phyloP scores from a whole-genome alignment of 2,329 filamentous ascomycete genomes.

The Huntiella bhutanensis region DNA sequence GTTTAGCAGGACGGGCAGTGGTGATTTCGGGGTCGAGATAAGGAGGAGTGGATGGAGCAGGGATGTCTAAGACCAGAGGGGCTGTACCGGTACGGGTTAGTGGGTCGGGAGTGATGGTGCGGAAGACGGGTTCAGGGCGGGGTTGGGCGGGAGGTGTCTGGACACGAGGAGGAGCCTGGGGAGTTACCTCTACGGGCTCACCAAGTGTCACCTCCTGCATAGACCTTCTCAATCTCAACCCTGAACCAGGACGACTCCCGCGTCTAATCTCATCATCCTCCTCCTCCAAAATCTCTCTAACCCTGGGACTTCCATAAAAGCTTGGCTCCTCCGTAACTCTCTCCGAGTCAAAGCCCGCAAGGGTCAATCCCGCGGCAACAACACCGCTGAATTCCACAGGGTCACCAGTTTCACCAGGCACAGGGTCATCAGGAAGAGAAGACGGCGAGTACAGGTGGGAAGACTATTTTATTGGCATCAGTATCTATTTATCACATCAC shows the following conservation, averaged over 20 bases:
- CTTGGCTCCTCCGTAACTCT: slow-evolving; percentile 4
- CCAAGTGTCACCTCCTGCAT: slow-evolving; percentile 17
- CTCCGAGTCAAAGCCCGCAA: slow-evolving; percentile 3
- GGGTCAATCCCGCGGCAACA: slow-evolving; percentile 4
- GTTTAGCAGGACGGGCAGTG: slow-evolving; percentile 36
- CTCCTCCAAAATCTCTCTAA: not conserved
- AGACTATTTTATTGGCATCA: slow-evolving; percentile 8
- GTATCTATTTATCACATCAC: slow-evolving; percentile 1
- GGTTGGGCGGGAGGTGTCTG: not conserved
- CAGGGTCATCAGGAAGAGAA: slow-evolving; percentile 4
- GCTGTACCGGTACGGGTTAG: not conserved
- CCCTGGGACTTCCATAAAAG: slow-evolving; percentile 3
- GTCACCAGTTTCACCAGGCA: not conserved
- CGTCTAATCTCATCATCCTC: not conserved
- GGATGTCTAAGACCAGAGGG: not conserved
- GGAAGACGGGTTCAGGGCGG: not conserved
- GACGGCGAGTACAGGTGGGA: slow-evolving; percentile 7
- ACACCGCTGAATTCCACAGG: slow-evolving; percentile 6
- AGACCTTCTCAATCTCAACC: slow-evolving; percentile 44
- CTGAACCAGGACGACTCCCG: not conserved
- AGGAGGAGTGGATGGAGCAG: slow-evolving; percentile 16
- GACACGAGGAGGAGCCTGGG: not conserved
- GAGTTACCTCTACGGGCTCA: not conserved
- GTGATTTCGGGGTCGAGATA: slow-evolving; percentile 18
- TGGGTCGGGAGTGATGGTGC: not conserved